Base-by-base conservation (phyloP, 179 eudicot genomes). In the Monotropa hypopitys region DNA sequence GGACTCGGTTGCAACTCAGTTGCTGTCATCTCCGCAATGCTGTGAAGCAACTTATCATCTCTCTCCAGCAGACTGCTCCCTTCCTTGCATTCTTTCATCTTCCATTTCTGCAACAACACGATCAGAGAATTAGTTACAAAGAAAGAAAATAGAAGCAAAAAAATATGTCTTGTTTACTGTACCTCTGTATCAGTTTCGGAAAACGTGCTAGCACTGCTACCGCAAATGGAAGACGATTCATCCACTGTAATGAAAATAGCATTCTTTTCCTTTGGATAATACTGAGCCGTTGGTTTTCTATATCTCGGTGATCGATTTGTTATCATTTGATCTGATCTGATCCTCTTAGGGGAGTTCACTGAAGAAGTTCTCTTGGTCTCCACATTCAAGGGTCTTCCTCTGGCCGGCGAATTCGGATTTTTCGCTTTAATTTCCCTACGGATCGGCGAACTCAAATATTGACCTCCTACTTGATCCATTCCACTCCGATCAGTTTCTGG, bases 1-100 rank as follows among this genome's bases (percentile, higher is more conserved):
- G 99, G 99, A 86, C 97, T 93, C 74, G 99, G 92, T 63, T 95
- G 94, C 59, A 82, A 78, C 83, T 95, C 96, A 5, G 83, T 77
- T 6, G 91, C 81, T 1, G 79, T 87, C 87, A 95, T 92, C 69
- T 91, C 97, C 6, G 97, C 93, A 62, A 95, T 95, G 82, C 93
- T 91, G 85, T 84, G 80, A 0, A 95, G 87, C 75, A 95, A 84
- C 84, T 91, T 90, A 32, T 89, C 98, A 69, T 97, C 93, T 71
- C 98, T 89, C 79, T 93, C 91, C 54, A 95, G 47, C 45, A 95
- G 54, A 81, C 78, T 93, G 70, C 87, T 85, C 18, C 96, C 96
- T 26, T 86, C 95, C 67, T 84, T 93, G 85, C 84, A 74, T 30
- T 90, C 96, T 66, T 88, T 92, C 75, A 74, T 79, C 71, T 89